Conservation (phyloP, 805 yeast genomes). For the Lipomyces spencermartinsiae region DNA sequence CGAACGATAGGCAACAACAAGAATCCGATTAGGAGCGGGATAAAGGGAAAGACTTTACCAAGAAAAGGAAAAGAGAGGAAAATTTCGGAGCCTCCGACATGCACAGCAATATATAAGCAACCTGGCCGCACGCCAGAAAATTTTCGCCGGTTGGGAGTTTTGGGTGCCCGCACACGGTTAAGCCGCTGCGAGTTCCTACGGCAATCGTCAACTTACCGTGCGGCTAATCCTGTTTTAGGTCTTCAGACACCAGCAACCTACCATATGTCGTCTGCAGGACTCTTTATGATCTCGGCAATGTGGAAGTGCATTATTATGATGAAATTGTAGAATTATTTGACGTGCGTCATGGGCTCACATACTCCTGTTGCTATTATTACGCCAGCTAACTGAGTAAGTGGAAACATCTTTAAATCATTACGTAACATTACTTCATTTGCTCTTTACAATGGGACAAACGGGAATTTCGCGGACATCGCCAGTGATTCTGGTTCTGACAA, state of each 20-base stretch:
- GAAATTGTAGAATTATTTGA: too few relatives aligned
- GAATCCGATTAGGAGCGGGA: conserved; percentile 9
- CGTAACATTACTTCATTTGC: background rate
- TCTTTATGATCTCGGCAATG: too few relatives aligned
- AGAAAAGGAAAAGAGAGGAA: conserved; percentile 19
- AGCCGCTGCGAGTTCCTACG: background rate
- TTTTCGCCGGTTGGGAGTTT: conserved; percentile 19
- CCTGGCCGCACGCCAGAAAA: conserved; percentile 7
- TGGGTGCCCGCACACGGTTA: background rate
- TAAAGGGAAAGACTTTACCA: conserved; percentile 31
- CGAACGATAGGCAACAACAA: background rate
- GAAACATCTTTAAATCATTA: too few relatives aligned
- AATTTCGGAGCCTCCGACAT: conserved; percentile 1
- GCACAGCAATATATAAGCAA: background rate
- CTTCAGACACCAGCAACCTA: too few relatives aligned
- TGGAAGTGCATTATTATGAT: too few relatives aligned
- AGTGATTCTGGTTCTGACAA: too few relatives aligned
- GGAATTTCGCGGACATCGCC: background rate
- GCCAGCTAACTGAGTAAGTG: background rate
- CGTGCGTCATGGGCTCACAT: too few relatives aligned
- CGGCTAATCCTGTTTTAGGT: too few relatives aligned
- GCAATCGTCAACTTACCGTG: too few relatives aligned
- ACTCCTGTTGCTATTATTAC: too few relatives aligned
- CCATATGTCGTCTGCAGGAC: too few relatives aligned
- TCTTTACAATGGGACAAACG: too few relatives aligned